These are phyloP conservation scores for Macroventuria anomochaeta DNA, from an alignment of 2,329 filamentous ascomycete genomes.

Conservation along the genomic window DNA sequence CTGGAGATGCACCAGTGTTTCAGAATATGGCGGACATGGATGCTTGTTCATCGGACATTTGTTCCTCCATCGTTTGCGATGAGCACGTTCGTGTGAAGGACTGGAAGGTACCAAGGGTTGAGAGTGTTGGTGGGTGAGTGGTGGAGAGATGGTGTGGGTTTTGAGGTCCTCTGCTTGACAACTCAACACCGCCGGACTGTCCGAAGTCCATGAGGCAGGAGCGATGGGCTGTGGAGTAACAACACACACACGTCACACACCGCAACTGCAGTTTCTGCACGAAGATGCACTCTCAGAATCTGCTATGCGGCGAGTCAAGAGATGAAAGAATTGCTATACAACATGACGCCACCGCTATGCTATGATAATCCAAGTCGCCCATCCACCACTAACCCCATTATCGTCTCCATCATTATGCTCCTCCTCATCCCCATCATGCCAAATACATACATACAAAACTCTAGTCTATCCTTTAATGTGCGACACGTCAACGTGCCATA, in stretches of 20 bases:
- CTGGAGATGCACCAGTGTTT: slow-evolving; percentile 19
- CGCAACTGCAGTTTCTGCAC: slow-evolving; percentile 1
- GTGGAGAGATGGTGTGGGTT: not conserved
- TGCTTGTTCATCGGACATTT: slow-evolving; percentile 2
- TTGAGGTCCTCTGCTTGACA: not conserved
- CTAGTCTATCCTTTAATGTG: slow-evolving; percentile 22
- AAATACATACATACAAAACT: slow-evolving; percentile 13
- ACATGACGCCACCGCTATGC: slow-evolving; percentile 20
- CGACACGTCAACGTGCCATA: slow-evolving; percentile 14
- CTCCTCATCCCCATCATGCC: slow-evolving; percentile 3
- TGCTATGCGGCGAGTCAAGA: slow-evolving; percentile 5
- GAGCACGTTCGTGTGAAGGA: not conserved
- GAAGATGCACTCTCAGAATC: not conserved
- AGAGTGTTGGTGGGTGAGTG: not conserved
- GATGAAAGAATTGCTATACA: slow-evolving; percentile 4
- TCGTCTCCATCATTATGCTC: slow-evolving; percentile 6
- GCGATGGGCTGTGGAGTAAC: not conserved
- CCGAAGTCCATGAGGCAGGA: not conserved
- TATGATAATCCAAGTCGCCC: slow-evolving; percentile 3
- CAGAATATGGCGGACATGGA: slow-evolving; percentile 7
- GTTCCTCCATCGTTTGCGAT: not conserved
- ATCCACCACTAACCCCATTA: slow-evolving; percentile 4
- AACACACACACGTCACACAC: slow-evolving; percentile 8
- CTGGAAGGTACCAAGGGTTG: not conserved
- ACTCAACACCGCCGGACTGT: not conserved